phyloP scores from a whole-genome alignment of 768 basidiomycete species.

The Hypholoma sublateritium region DNA sequence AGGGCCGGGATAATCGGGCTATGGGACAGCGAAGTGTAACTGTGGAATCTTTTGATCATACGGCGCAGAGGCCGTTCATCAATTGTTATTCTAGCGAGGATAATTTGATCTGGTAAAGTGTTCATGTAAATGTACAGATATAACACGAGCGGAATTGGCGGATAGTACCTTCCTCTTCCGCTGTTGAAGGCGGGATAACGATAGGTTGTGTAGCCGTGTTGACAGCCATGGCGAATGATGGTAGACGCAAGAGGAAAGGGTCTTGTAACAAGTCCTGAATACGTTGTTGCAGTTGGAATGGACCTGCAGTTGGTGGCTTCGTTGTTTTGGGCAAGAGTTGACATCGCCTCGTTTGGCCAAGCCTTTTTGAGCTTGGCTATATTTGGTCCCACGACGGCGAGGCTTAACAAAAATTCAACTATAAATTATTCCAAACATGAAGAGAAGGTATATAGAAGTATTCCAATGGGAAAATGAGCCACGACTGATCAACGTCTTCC shows the following conservation, averaged over 20 bases:
- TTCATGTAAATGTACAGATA: not conserved
- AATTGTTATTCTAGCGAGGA: constrained; percentile 77
- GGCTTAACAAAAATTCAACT: not conserved
- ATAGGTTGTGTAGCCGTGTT: constrained; percentile 21
- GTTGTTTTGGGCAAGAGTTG: not conserved
- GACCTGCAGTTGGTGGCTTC: not conserved
- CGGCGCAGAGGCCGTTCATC: constrained; percentile 79
- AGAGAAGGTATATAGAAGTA: not conserved
- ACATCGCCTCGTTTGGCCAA: not conserved
- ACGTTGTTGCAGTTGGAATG: not conserved
- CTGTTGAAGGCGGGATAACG: constrained; percentile 44
- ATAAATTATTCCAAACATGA: not conserved
- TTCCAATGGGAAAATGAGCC: not conserved
- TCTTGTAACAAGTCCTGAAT: not conserved
- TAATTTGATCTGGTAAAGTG: constrained; percentile 62
- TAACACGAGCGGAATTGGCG: not conserved
- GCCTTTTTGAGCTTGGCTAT: not conserved
- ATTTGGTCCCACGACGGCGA: not conserved
- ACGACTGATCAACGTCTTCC: constrained; percentile 7
- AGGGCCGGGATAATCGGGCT: constrained; percentile 38
- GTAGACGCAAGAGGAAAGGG: not conserved
- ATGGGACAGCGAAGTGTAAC: constrained; percentile 61
- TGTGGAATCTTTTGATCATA: constrained; percentile 80
- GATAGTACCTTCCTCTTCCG: constrained; percentile 62
- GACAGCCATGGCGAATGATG: constrained; percentile 11